These are phyloP conservation scores for Fusarium sp. DNA, from an alignment of 2,329 filamentous ascomycete genomes.

Conservation along the genomic window DNA sequence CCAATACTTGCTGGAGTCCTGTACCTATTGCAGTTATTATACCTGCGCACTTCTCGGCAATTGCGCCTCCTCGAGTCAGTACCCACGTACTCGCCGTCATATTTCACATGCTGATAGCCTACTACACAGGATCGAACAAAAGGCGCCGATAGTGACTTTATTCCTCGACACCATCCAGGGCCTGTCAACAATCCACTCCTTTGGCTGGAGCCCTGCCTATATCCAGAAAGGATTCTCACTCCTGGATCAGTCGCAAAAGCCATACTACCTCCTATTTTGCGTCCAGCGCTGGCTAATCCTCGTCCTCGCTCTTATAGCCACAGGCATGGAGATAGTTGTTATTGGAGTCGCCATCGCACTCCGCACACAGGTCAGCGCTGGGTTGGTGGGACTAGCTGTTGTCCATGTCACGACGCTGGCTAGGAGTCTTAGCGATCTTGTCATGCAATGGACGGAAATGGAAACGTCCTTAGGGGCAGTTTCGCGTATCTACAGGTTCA, in stretches of 20 bases:
- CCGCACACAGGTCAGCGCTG: not conserved
- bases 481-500: constrained; percentile 5
- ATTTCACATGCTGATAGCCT: too few species aligned
- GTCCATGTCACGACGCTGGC: constrained; percentile 12
- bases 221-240: not conserved
- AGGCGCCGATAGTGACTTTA: not conserved
- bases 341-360: constrained; percentile 1
- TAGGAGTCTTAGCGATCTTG: not conserved
- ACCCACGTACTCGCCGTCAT: too few species aligned
- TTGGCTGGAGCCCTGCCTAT: constrained; percentile 2
- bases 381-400: not conserved
- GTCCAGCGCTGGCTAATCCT: constrained; percentile 8
- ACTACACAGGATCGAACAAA: too few species aligned
- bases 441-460: constrained; percentile 15
- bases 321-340: constrained; percentile 1
- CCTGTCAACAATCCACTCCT: constrained; percentile 1
- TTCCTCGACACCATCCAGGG: constrained; percentile 7
- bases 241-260: constrained; percentile 2
- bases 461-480: constrained; percentile 7
- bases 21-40: not conserved
- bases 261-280: constrained; percentile 5
- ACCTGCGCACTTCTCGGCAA: constrained; percentile 1
- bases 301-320: constrained; percentile 3
- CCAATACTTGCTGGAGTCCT: not conserved
- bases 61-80: constrained; percentile 8